Conservation (phyloP, 352 stramenopile genomes). For the Phytophthora sansomeana region DNA sequence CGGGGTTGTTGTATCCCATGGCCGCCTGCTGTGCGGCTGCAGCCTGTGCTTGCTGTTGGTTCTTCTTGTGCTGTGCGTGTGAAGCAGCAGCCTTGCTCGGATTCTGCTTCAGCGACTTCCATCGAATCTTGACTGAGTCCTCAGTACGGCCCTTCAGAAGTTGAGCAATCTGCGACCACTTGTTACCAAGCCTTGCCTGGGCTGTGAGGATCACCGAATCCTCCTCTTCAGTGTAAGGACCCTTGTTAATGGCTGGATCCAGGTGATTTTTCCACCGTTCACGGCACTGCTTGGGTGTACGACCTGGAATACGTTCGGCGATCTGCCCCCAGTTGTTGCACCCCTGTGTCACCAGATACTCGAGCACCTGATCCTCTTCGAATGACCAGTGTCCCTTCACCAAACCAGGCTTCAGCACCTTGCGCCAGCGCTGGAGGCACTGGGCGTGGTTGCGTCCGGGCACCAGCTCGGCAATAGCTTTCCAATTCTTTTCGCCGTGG, state of each 20-base stretch:
- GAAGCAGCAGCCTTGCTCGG: constrained; percentile 78
- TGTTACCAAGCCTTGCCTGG: constrained; percentile 94
- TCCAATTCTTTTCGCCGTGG: constrained; percentile 92
- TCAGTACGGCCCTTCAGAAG: constrained; percentile 91
- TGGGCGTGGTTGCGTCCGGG: constrained; percentile 88
- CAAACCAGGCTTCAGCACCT: constrained; percentile 95
- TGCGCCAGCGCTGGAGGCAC: constrained; percentile 91
- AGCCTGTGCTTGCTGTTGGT: constrained; percentile 66
- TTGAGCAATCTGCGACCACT: constrained; percentile 97
- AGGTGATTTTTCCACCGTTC: constrained; percentile 93
- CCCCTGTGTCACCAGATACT: constrained; percentile 88
- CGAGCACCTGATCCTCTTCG: constrained; percentile 95
- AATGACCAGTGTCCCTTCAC: constrained; percentile 97
- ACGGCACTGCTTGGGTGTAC: constrained; percentile 93
- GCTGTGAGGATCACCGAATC: constrained; percentile 93
- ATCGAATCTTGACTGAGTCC: constrained; percentile 95
- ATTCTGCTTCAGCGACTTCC: constrained; percentile 91
- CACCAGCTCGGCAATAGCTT: constrained; percentile 87
- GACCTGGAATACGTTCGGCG: constrained; percentile 91
- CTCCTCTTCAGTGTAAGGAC: constrained; percentile 95
- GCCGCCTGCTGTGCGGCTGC: constrained; percentile 48
- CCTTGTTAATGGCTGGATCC: constrained; percentile 94
- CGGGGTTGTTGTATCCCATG: constrained; percentile 68
- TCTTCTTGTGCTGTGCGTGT: constrained; percentile 83
- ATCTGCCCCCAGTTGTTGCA: constrained; percentile 96